Evolutionary conservation across 495 filamentous ascomycete genomes (phyloP).

Genomic region (Hypoxylon rickii): DNA sequence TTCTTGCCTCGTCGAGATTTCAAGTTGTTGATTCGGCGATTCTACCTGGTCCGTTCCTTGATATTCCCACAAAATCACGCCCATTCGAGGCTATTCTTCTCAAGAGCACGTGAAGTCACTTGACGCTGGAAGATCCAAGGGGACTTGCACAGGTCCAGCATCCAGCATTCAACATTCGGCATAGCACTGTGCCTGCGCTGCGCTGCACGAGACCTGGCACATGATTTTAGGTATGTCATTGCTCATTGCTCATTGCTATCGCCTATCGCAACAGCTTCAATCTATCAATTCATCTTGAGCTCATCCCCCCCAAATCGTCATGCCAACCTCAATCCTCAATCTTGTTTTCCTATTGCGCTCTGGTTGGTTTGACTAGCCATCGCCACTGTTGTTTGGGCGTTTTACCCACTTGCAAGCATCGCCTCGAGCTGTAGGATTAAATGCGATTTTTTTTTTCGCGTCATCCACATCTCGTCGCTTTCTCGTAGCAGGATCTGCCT

Average conservation of each 20-base stretch:
- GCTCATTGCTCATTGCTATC: constrained; percentile 3
- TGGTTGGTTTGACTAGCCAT: not conserved
- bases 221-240: constrained; percentile 38
- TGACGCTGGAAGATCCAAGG: constrained; percentile 40
- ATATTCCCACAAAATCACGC: constrained; percentile 38
- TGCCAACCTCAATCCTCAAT: not conserved
- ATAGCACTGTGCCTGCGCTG: no score
- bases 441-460: no score
- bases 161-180: no score
- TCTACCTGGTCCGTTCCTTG: constrained; percentile 29
- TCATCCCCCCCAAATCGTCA: no score
- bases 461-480: constrained; percentile 8
- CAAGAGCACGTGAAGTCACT: constrained; percentile 44
- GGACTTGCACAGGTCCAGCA: constrained; percentile 25
- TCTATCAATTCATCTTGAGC: no score
- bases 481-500: not conserved
- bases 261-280: no score
- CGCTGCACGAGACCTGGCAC: constrained; percentile 41
- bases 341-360: not conserved
- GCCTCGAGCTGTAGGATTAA: no score
- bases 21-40: constrained; percentile 25
- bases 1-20: constrained; percentile 19
- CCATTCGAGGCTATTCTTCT: constrained; percentile 40
- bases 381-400: not conserved
- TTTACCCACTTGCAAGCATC: constrained; percentile 6